A percentile compares a stretch with the other conserved stretches of the same genome.
phyloP scores from a whole-genome alignment of 2,329 filamentous ascomycete genomes.

The Penicillium sp. region DNA sequence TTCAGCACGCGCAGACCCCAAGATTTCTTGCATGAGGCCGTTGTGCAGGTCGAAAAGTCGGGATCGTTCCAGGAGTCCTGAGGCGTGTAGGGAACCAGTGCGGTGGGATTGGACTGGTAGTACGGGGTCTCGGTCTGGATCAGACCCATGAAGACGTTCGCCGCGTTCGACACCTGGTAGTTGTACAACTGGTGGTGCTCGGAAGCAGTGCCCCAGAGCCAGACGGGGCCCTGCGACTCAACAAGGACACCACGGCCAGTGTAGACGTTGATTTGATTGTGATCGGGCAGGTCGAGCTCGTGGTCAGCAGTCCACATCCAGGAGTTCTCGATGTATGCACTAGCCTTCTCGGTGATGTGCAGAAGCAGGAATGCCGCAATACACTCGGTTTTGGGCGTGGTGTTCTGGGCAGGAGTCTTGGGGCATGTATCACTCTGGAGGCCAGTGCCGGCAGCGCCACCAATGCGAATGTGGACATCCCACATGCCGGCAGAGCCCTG shows the following conservation, averaged over 20 bases:
- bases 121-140: constrained; percentile 90
- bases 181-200: constrained; percentile 72
- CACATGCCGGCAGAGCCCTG: constrained; percentile 81
- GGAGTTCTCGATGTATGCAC: constrained; percentile 82
- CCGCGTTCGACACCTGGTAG: constrained; percentile 80
- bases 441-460: constrained; percentile 81
- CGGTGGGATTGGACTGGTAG: constrained; percentile 82
- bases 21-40: constrained; percentile 69
- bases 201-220: constrained; percentile 77
- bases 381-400: constrained; percentile 69
- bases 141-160: constrained; percentile 79
- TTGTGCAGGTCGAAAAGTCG: constrained; percentile 68
- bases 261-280: constrained; percentile 75
- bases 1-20: constrained; percentile 76
- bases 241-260: constrained; percentile 84
- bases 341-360: constrained; percentile 61
- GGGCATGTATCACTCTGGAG: constrained; percentile 79
- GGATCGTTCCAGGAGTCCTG: constrained; percentile 58
- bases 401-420: constrained; percentile 72
- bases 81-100: constrained; percentile 57
- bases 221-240: constrained; percentile 78
- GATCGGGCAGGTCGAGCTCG: constrained; percentile 76
- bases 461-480: constrained; percentile 95
- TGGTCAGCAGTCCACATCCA: constrained; percentile 94
- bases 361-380: constrained; percentile 72